phyloP scores from a whole-genome alignment of 768 basidiomycete species.

The Dioszegia hungarica region DNA sequence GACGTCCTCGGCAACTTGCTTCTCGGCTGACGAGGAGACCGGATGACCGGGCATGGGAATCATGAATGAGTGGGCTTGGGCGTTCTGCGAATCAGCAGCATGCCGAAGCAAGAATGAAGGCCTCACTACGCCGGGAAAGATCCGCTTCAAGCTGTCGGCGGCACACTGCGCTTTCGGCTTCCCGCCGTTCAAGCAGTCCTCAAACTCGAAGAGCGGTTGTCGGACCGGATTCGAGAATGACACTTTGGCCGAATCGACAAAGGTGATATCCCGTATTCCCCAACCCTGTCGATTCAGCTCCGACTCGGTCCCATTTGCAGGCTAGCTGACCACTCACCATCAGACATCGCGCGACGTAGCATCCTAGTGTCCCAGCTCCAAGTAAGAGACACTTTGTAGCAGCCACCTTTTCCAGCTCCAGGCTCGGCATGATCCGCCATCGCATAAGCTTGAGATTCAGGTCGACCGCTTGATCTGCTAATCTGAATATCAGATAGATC shows the following conservation, averaged over 20 bases:
- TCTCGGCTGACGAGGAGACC: slow-evolving; percentile 55
- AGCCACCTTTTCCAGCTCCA: slow-evolving; percentile 83
- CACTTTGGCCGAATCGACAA: slow-evolving; percentile 84
- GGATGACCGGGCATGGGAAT: slow-evolving; percentile 99
- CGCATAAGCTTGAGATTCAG: slow-evolving; percentile 96
- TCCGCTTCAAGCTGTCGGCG: slow-evolving; percentile 73
- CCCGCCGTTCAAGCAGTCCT: slow-evolving; percentile 86
- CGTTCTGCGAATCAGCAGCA: slow-evolving; percentile 57
- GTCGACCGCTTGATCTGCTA: slow-evolving; percentile 96
- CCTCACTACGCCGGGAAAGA: slow-evolving; percentile 88
- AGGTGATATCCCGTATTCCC: slow-evolving; percentile 89
- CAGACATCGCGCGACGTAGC: slow-evolving; percentile 85
- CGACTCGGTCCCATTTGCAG: too few relatives aligned
- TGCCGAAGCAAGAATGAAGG: background rate
- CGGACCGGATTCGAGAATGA: slow-evolving; percentile 97
- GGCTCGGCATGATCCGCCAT: slow-evolving; percentile 85
- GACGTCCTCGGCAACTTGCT: slow-evolving; percentile 66
- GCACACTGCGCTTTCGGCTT: slow-evolving; percentile 91
- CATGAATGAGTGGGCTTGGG: slow-evolving; percentile 68
- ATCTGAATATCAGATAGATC: slow-evolving; percentile 51
- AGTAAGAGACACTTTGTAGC: slow-evolving; percentile 74
- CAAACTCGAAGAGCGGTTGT: slow-evolving; percentile 92
- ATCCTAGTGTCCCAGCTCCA: slow-evolving; percentile 93
- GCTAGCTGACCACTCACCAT: slow-evolving; percentile 60
- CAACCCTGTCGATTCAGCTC: slow-evolving; percentile 65